Conservation (phyloP, 2,329 filamentous ascomycete genomes). For the Dactylonectria macrodidyma region DNA sequence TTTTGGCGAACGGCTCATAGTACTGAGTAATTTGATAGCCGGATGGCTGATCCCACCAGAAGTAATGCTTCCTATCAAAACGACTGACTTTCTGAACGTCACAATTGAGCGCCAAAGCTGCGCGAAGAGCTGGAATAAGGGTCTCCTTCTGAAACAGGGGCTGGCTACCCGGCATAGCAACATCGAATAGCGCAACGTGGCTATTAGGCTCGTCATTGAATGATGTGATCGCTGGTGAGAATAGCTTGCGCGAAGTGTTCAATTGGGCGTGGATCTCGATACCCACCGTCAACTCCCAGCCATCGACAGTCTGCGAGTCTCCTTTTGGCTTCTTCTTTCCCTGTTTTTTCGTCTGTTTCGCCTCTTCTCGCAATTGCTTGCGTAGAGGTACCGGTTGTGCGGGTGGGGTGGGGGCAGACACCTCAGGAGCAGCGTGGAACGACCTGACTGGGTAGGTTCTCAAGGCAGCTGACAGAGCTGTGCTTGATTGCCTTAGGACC, state of each 20-base stretch:
- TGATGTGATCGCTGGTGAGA: constrained; percentile 79
- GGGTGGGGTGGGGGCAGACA: constrained; percentile 38
- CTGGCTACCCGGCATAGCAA: constrained; percentile 90
- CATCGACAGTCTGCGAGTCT: constrained; percentile 67
- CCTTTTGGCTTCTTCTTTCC: constrained; percentile 64
- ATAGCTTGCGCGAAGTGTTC: constrained; percentile 90
- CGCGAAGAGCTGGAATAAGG: constrained; percentile 89
- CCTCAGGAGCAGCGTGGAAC: constrained; percentile 51
- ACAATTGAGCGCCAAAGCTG: constrained; percentile 88
- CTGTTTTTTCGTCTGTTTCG: constrained; percentile 79
- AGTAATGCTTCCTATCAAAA: constrained; percentile 98
- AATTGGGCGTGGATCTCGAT: constrained; percentile 98
- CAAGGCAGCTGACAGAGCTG: constrained; percentile 30
- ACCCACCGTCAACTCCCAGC: constrained; percentile 95
- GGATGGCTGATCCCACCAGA: constrained; percentile 97
- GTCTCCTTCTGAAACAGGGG: constrained; percentile 88
- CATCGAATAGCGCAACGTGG: constrained; percentile 91
- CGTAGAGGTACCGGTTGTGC: constrained; percentile 68
- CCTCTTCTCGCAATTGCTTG: constrained; percentile 81
- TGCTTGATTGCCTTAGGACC: constrained; percentile 33
- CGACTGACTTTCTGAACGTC: constrained; percentile 81
- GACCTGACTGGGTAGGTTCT: constrained; percentile 40
- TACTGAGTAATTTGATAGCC: constrained; percentile 99
- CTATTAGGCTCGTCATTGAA: constrained; percentile 82
- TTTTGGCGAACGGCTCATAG: constrained; percentile 79